These are phyloP conservation scores for Fusarium pseudoanthophilum DNA, from an alignment of 2,329 filamentous ascomycete species.

Conservation along the genomic window DNA sequence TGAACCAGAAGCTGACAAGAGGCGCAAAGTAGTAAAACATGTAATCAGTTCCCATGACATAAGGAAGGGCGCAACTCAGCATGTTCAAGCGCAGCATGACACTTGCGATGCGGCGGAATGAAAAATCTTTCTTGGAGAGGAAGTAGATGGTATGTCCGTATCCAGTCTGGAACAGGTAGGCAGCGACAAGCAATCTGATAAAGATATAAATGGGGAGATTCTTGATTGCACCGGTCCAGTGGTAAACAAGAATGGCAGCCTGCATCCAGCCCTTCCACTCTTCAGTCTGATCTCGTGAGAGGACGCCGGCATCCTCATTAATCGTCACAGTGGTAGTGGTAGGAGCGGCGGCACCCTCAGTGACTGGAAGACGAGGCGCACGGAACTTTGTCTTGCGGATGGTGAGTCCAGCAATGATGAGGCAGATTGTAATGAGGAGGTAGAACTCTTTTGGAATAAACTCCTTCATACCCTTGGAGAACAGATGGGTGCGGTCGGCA, in stretches of 20 bases:
- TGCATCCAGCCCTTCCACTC: constrained; percentile 77
- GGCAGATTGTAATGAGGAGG: constrained; percentile 22
- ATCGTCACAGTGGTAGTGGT: neutral
- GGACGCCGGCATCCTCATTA: constrained; percentile 36
- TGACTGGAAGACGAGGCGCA: constrained; percentile 14
- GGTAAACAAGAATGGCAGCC: constrained; percentile 62
- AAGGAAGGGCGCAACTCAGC: constrained; percentile 63
- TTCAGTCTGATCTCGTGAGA: constrained; percentile 65
- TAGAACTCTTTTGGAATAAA: constrained; percentile 34
- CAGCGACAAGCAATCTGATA: constrained; percentile 63
- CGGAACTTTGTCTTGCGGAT: constrained; percentile 33
- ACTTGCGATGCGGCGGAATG: constrained; percentile 59
- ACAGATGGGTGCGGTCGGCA: constrained; percentile 45
- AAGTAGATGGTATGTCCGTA: constrained; percentile 72
- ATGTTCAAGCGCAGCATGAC: constrained; percentile 69
- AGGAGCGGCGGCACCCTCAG: neutral
- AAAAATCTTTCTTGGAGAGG: constrained; percentile 66
- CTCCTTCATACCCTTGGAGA: constrained; percentile 45
- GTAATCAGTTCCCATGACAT: constrained; percentile 65
- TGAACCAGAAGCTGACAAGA: constrained; percentile 70
- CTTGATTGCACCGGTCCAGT: constrained; percentile 64
- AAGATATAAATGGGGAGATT: constrained; percentile 63
- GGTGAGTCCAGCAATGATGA: constrained; percentile 22
- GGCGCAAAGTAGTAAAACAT: constrained; percentile 67
- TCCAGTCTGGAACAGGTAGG: constrained; percentile 71